Percentiles rank a stretch among this genome's conserved stretches.
These are phyloP conservation scores for Dacryopinax primogenitus DNA, from an alignment of 768 basidiomycete species.

Conservation along the genomic window DNA sequence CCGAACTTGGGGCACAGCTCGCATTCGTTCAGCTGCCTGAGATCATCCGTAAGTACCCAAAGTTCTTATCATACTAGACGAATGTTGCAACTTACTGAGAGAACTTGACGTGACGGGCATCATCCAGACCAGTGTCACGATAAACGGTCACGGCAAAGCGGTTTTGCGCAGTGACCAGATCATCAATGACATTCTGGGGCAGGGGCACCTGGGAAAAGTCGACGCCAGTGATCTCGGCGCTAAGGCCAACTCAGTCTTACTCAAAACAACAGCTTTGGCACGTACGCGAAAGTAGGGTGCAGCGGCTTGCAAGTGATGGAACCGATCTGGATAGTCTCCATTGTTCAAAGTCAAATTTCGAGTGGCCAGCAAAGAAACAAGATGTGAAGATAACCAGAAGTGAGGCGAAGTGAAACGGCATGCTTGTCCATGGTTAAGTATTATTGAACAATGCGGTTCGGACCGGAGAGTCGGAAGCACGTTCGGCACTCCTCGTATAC, in stretches of 20 bases:
- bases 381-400: neutral
- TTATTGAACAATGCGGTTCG: neutral
- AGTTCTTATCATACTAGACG: slow-evolving; percentile 9
- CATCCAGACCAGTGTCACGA: slow-evolving; percentile 24
- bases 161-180: slow-evolving; percentile 17
- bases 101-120: slow-evolving; percentile 21
- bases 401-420: neutral
- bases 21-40: neutral
- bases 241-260: neutral
- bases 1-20: slow-evolving; percentile 16
- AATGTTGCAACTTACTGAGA: slow-evolving; percentile 21
- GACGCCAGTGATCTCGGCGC: slow-evolving; percentile 21
- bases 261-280: neutral
- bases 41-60: neutral
- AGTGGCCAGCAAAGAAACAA: neutral
- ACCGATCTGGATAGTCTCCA: slow-evolving; percentile 14
- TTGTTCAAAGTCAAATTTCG: neutral
- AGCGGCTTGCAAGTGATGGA: slow-evolving; percentile 19
- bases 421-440: neutral
- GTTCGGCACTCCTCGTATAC: neutral
- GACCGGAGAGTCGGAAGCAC: neutral
- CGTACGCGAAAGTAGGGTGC: slow-evolving; percentile 21
- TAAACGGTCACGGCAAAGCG: slow-evolving; percentile 24
- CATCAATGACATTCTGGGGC: slow-evolving; percentile 18
- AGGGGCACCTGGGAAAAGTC: slow-evolving; percentile 23